These are phyloP conservation scores for Leccinum aurantiacum DNA, from an alignment of 768 basidiomycete species.

Conservation along the genomic window DNA sequence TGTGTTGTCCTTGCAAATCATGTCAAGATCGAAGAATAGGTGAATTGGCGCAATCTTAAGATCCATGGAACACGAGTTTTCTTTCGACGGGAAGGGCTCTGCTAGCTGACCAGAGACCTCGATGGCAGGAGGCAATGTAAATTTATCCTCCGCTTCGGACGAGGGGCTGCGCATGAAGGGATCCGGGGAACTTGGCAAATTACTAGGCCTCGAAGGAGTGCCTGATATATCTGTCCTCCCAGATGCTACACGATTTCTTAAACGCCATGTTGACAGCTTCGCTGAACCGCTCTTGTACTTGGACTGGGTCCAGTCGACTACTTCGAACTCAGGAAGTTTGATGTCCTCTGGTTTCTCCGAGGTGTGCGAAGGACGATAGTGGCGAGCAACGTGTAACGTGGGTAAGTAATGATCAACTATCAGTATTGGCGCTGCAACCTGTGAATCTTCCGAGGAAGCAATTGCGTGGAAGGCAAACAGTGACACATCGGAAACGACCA, in stretches of 20 bases:
- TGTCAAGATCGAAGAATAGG: slow-evolving; percentile 68
- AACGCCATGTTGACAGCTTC: slow-evolving; percentile 65
- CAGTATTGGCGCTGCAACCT: slow-evolving; percentile 60
- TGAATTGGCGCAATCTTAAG: slow-evolving; percentile 63
- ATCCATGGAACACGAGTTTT: slow-evolving; percentile 18
- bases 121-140: slow-evolving; percentile 16
- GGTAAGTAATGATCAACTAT: slow-evolving; percentile 71
- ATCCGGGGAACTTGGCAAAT: slow-evolving; percentile 17
- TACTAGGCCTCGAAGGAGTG: slow-evolving; percentile 18
- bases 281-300: slow-evolving; percentile 42
- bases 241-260: slow-evolving; percentile 33
- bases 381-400: slow-evolving; percentile 50
- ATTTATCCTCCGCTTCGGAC: slow-evolving; percentile 17
- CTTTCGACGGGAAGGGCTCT: background rate
- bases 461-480: slow-evolving; percentile 48
- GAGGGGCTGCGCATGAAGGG: slow-evolving; percentile 22
- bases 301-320: slow-evolving; percentile 61
- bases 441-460: slow-evolving; percentile 20
- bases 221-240: slow-evolving; percentile 17
- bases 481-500: slow-evolving; percentile 49
- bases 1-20: slow-evolving; percentile 38
- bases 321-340: slow-evolving; percentile 54
- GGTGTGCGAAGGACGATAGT: slow-evolving; percentile 41
- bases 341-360: slow-evolving; percentile 22
- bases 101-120: slow-evolving; percentile 16